Percentiles rank a stretch among this genome's conserved stretches.
Evolutionary conservation across 345 rosid genomes (phyloP).

Genomic region (Corchorus capsularis): DNA sequence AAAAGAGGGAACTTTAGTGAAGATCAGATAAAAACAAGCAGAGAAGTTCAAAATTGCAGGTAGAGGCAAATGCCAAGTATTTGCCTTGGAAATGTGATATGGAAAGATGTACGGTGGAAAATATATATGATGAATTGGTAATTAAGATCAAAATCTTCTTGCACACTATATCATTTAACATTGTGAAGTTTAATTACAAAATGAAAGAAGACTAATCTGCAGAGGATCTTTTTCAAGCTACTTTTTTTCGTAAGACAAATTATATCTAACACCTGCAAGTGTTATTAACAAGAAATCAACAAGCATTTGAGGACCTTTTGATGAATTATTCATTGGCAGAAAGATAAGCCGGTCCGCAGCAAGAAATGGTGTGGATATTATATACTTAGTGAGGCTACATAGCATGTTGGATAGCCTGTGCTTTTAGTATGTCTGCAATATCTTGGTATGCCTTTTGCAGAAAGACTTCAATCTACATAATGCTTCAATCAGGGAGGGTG

Average conservation of each 20-base stretch:
- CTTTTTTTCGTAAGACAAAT: background rate
- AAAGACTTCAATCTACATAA: slow-evolving; percentile 66
- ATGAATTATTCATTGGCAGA: background rate
- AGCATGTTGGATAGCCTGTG: background rate
- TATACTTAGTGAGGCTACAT: background rate
- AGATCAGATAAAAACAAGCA: background rate
- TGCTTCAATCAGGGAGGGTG: slow-evolving; percentile 66
- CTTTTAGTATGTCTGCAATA: slow-evolving; percentile 1
- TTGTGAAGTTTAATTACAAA: background rate
- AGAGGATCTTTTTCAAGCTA: background rate
- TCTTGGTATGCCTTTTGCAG: slow-evolving; percentile 62
- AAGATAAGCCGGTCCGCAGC: background rate
- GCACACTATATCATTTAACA: too few species aligned
- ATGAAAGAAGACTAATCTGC: background rate
- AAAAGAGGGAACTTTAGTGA: background rate
- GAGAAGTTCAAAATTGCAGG: background rate
- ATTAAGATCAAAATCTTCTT: too few species aligned
- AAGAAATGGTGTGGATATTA: background rate
- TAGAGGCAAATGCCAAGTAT: background rate
- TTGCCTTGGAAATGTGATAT: too few species aligned
- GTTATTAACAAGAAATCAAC: background rate
- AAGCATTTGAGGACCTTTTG: background rate
- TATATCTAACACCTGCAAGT: background rate
- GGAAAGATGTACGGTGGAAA: too few species aligned
- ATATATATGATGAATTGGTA: too few species aligned